phyloP scores from a whole-genome alignment of 1,284 basidiomycete species.

The Marasmius oreades region DNA sequence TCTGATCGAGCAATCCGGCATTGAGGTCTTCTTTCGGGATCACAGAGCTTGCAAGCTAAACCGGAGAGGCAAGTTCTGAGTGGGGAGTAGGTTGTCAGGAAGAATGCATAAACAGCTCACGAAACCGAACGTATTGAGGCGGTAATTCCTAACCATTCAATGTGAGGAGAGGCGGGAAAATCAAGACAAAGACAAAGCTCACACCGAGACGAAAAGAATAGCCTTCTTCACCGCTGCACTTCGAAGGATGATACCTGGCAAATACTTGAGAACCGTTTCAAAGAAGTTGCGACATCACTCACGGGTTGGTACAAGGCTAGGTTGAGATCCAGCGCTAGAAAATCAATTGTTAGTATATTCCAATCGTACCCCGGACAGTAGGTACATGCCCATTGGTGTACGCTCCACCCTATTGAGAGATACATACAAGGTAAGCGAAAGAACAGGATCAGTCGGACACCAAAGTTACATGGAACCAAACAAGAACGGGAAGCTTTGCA shows the following conservation, averaged over 20 bases:
- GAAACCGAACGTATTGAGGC: conserved; percentile 57
- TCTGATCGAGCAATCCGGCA: conserved; percentile 18
- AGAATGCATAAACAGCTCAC: conserved; percentile 28
- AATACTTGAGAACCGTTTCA: not conserved
- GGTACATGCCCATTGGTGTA: conserved; percentile 39
- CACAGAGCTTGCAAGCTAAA: conserved; percentile 46
- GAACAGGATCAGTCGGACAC: not conserved
- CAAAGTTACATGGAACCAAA: conserved; percentile 48
- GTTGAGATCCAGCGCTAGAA: conserved; percentile 39
- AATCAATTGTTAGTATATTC: not conserved
- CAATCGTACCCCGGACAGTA: not conserved
- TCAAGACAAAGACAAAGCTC: conserved; percentile 15
- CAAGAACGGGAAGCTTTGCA: conserved; percentile 42
- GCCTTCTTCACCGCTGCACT: conserved; percentile 46
- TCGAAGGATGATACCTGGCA: conserved; percentile 43
- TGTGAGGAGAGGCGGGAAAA: conserved; percentile 1
- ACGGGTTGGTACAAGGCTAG: conserved; percentile 45
- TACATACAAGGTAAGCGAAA: not conserved
- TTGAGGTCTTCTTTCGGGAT: conserved; percentile 36
- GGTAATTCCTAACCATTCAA: conserved; percentile 42
- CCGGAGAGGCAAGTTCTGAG: conserved; percentile 5
- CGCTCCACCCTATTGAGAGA: conserved; percentile 41
- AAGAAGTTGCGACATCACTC: conserved; percentile 23
- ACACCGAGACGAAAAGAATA: conserved; percentile 55
- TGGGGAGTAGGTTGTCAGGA: conserved; percentile 1